These are phyloP conservation scores for Alternaria ethzedia DNA, from an alignment of 2,329 filamentous ascomycete species.

Conservation along the genomic window DNA sequence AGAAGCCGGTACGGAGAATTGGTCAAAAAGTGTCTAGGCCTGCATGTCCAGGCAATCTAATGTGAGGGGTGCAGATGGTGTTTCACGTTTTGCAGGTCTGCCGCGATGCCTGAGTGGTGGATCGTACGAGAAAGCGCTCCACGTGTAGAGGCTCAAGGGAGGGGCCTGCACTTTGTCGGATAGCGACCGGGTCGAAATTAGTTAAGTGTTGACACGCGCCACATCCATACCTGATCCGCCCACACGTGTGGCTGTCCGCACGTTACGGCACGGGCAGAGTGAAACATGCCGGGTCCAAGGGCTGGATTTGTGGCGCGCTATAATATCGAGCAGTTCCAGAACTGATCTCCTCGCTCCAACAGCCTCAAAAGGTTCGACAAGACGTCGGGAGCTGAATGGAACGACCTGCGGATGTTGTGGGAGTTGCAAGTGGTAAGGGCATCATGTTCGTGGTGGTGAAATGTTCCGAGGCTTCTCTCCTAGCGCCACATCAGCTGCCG, in stretches of 20 bases:
- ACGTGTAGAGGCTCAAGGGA: neutral
- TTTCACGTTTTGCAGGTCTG: neutral
- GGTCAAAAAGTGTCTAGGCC: neutral
- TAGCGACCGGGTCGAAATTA: neutral
- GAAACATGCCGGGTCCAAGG: neutral
- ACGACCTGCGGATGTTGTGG: neutral
- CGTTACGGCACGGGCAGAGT: neutral
- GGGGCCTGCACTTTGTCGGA: neutral
- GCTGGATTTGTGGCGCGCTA: neutral
- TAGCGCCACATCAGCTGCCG: neutral
- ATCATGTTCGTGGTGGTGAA: neutral
- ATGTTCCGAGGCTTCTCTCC: neutral
- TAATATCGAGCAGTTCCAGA: neutral
- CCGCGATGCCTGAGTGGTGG: constrained; percentile 5
- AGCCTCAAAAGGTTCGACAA: neutral
- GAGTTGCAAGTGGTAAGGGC: neutral
- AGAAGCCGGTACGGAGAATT: constrained; percentile 12
- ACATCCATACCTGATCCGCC: neutral
- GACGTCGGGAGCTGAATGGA: neutral
- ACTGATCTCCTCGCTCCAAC: neutral
- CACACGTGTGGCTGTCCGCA: neutral
- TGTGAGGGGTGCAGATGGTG: neutral
- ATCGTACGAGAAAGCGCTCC: neutral
- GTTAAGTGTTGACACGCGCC: neutral
- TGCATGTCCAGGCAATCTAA: constrained; percentile 3